Base-by-base conservation (phyloP, 768 basidiomycete genomes). In the Sarcodon sp. region DNA sequence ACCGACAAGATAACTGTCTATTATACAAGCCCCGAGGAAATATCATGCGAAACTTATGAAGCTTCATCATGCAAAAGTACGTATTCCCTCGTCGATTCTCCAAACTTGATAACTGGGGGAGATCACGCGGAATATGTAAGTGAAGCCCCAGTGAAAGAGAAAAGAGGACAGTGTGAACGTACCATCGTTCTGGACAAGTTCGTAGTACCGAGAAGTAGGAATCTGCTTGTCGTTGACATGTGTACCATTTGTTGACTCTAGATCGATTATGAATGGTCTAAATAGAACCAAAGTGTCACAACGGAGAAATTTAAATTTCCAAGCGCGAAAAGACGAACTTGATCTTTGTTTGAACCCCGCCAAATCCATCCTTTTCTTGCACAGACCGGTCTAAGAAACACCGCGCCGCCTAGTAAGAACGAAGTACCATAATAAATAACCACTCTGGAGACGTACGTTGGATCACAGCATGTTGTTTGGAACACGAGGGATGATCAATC, bases 201-300 rank as follows among this genome's bases (percentile, higher is more conserved):
- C 91, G 59, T 83, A 93, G 62, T 80, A 99, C 51, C 94, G 71
- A 7, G 90, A 83, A 1, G 80, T 69, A 2, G 96, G 96, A 52
- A 98, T 84, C 44, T 72, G 65, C 57, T 83, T 76, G 52, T 82
- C 88, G 57, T 98, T 98, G 43, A 99, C 94, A 55, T 77, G 72
- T 0, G 96, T 98, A 2, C 87, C 82, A 60, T 99, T 99, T 2
- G 96, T 97, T n/a, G 92, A 96, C 56, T 99, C 93, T 7, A 99
- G 77, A 65, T 99, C 96, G 51, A 99, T 96, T 45, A 99, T 77
- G 62, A 92, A 99, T 1, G 96, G 92, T 59, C 92, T 98, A 54
- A 39, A 18, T 51, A 34, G 18, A 10, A 12, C 46, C n/a, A 27
- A 41, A 11, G 16, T 41, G 8, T 38, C 37, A 13, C 4, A 41